Percentiles rank a stretch among this genome's conserved stretches.
phyloP scores from a whole-genome alignment of 768 basidiomycete species.

The Hericium rajendrae region DNA sequence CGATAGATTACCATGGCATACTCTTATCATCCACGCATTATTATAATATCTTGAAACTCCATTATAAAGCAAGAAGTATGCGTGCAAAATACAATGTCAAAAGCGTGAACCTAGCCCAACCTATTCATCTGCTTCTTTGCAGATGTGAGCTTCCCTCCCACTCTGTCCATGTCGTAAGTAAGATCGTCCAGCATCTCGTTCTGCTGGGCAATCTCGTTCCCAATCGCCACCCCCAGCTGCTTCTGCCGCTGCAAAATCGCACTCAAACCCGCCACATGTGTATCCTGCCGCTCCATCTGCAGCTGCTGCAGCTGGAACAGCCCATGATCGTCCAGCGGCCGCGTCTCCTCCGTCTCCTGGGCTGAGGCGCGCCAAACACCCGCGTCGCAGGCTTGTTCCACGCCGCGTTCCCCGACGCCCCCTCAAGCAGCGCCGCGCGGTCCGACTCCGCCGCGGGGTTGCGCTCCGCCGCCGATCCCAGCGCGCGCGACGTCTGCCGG shows the following conservation, averaged over 20 bases:
- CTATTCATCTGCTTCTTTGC: constrained; percentile 79
- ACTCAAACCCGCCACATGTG: constrained; percentile 69
- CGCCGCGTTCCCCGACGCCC: background rate
- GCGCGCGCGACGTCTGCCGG: constrained; percentile 38
- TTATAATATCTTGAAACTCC: background rate
- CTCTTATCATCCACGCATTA: constrained; percentile 1
- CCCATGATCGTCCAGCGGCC: constrained; percentile 80
- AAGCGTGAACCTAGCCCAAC: constrained; percentile 38
- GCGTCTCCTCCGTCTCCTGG: constrained; percentile 79
- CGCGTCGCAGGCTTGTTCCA: constrained; percentile 42
- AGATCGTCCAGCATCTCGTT: constrained; percentile 82
- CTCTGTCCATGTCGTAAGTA: constrained; percentile 63
- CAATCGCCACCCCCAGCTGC: constrained; percentile 80
- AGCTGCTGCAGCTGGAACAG: constrained; percentile 69
- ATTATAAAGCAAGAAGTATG: background rate
- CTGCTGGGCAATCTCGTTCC: constrained; percentile 71
- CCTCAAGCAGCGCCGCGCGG: constrained; percentile 48
- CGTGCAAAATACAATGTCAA: constrained; percentile 1
- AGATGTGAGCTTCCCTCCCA: constrained; percentile 66
- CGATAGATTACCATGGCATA: background rate
- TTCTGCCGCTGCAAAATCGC: constrained; percentile 78
- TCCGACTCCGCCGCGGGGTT: constrained; percentile 45
- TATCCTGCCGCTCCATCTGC: constrained; percentile 79
- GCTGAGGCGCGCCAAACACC: constrained; percentile 65
- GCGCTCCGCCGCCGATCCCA: constrained; percentile 24